Evolutionary conservation across 257 asterid species (phyloP).

Genomic region (Hygrophila difformis): DNA sequence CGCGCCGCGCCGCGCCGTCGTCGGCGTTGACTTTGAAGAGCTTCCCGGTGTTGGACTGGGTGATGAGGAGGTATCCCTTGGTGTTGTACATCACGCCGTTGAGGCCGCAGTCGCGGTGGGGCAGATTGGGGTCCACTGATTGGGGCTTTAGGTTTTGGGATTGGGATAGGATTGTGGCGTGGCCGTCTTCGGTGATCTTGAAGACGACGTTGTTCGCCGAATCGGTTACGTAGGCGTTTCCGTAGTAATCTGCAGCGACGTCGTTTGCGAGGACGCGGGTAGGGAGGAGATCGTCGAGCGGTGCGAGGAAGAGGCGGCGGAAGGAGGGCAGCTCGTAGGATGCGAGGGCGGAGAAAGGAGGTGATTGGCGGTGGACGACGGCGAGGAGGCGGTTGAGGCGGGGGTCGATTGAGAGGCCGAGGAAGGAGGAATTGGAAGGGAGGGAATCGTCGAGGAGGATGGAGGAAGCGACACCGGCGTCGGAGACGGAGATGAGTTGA

Average conservation of each 20-base stretch:
- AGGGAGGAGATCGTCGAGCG: slow-evolving; percentile 32
- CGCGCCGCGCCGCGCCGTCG: slow-evolving; percentile 53
- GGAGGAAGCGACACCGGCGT: slow-evolving; percentile 58
- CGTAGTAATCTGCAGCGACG: slow-evolving; percentile 59
- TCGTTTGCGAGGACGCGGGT: slow-evolving; percentile 36
- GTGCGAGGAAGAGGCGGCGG: slow-evolving; percentile 38
- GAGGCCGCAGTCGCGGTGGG: slow-evolving; percentile 31
- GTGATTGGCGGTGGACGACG: slow-evolving; percentile 38
- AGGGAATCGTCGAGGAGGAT: slow-evolving; percentile 45
- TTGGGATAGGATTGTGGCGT: slow-evolving; percentile 38
- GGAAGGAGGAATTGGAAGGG: slow-evolving; percentile 41
- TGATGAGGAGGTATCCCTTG: slow-evolving; percentile 60
- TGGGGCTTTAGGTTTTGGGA: slow-evolving; percentile 33
- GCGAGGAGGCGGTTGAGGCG: slow-evolving; percentile 59
- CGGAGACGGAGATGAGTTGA: slow-evolving; percentile 56
- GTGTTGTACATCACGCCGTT: slow-evolving; percentile 58
- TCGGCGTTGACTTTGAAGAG: slow-evolving; percentile 54
- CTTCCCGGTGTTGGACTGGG: slow-evolving; percentile 65
- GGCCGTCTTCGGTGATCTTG: slow-evolving; percentile 53
- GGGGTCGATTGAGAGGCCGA: slow-evolving; percentile 56
- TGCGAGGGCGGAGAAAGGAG: slow-evolving; percentile 50
- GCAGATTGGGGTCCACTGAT: slow-evolving; percentile 21
- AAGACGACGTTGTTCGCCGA: slow-evolving; percentile 48
- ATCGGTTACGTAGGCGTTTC: slow-evolving; percentile 67
- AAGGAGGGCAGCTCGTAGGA: slow-evolving; percentile 43